Evolutionary conservation across 768 basidiomycete species (phyloP), one percentile per base, ranked within the genome.

Genomic region (Amanita polypyramis): DNA sequence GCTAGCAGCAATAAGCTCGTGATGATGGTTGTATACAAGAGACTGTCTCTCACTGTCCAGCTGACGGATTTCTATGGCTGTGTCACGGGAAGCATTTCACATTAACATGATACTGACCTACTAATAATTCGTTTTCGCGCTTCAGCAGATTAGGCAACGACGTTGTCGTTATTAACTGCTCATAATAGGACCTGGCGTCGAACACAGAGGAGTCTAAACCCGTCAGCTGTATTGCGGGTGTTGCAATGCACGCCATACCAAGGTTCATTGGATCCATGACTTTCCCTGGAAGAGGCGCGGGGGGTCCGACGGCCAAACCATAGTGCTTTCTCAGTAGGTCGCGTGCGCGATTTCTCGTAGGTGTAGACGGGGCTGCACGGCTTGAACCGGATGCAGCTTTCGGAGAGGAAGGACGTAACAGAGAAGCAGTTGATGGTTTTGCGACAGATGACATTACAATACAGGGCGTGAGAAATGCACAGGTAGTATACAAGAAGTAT

Each of bases 11-110:
- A 96, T 93, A 15, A 96, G 80, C 54, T 96, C 93, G 51, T 93
- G 90, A 57, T 96, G 93, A 58, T 94, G 92, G 56, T 94, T 92
- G 60, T 96, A 96, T 9, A 96, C 92, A 37, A 96, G 70, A 7
- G 86, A 85, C 62, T 96, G 92, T 19, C 89, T 70, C 58, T 95
- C 92, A 57, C 84, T 79, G 49, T 95, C 90, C 11, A 96, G 66
- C 52, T 90, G 78, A 27, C 87, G 74, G 51, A 96, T 94, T 62
- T 95, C 93, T 92, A 52, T 2, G 21, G 15, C 38, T 8, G 25
- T 5, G 15, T 40, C 25, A 40, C 21, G 7, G 21, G 4, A 14
- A 11, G 9, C 25, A 10, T 25, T 14, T 9, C n/a, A 19, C 32
- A 12, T 33, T 9, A 39, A 9, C 39, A 34, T 10, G 32, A 5